These are phyloP conservation scores for Lipomyces kockii DNA, from an alignment of 805 yeast species.

Conservation along the genomic window DNA sequence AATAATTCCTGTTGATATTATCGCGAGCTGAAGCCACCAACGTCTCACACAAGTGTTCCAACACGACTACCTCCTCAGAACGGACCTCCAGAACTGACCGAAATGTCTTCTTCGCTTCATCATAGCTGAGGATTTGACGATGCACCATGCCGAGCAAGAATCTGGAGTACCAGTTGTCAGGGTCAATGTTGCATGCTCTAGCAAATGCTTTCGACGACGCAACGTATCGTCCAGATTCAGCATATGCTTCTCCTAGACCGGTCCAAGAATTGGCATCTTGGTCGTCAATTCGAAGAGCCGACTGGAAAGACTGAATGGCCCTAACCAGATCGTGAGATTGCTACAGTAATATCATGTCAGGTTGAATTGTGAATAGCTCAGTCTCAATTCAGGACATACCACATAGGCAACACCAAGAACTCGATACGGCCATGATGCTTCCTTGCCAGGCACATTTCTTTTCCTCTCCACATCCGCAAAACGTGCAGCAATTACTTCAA, in stretches of 20 bases:
- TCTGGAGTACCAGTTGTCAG: conserved; percentile 61
- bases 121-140: conserved; percentile 67
- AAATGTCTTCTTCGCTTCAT: conserved; percentile 59
- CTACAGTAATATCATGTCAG: not conserved
- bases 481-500: conserved; percentile 70
- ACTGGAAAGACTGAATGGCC: conserved; percentile 89
- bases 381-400: conserved; percentile 62
- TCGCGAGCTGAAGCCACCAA: conserved; percentile 58
- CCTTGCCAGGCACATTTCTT: conserved; percentile 34
- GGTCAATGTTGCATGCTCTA: conserved; percentile 61
- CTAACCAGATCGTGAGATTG: conserved; percentile 43
- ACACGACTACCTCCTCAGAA: conserved; percentile 57
- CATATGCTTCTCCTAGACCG: conserved; percentile 96
- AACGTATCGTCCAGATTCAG: conserved; percentile 79
- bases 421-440: conserved; percentile 77
- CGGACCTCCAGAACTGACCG: conserved; percentile 49
- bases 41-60: conserved; percentile 62
- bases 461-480: conserved; percentile 64
- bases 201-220: conserved; percentile 84
- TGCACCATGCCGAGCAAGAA: conserved; percentile 71
- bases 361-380: conserved; percentile 46
- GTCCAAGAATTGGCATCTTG: conserved; percentile 83
- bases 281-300: conserved; percentile 71
- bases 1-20: conserved; percentile 63
- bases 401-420: conserved; percentile 80